These are phyloP conservation scores for Miscanthus lutarioriparius DNA, from an alignment of 176 grass and related monocot species.

Conservation along the genomic window DNA sequence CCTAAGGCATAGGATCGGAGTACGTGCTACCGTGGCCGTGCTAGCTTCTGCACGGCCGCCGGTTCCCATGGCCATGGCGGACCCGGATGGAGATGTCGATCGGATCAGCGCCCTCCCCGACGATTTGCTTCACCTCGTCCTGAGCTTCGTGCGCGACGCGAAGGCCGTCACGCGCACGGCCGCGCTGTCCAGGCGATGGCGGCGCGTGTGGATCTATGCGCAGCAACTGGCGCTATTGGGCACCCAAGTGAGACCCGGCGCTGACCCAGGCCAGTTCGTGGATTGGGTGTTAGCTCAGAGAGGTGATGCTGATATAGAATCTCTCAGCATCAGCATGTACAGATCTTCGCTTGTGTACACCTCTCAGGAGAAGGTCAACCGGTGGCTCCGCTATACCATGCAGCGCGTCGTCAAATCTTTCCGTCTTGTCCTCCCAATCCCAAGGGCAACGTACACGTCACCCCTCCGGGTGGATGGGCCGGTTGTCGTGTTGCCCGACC, in stretches of 20 bases:
- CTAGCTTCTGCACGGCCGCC: too few relatives aligned
- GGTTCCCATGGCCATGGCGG: too few relatives aligned
- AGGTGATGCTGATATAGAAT: neutral
- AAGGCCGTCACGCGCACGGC: neutral
- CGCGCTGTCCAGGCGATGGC: constrained; percentile 19
- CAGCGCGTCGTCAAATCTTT: neutral
- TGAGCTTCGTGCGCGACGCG: neutral
- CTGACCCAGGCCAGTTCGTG: neutral
- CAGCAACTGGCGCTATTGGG: neutral
- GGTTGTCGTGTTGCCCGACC: neutral
- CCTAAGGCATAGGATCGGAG: too few relatives aligned
- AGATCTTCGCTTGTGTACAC: neutral
- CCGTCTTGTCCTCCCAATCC: neutral
- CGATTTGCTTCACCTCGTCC: constrained; percentile 4
- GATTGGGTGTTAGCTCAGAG: neutral
- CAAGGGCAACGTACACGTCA: too few relatives aligned
- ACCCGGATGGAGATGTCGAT: too few relatives aligned
- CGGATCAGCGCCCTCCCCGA: too few relatives aligned
- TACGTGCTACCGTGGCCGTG: too few relatives aligned
- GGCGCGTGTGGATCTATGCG: neutral
- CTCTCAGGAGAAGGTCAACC: neutral
- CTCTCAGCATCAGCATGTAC: neutral
- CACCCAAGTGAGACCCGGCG: neutral
- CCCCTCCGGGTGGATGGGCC: neutral
- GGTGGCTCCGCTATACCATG: neutral